These are phyloP conservation scores for Epichloe sylvatica DNA, from an alignment of 2,329 filamentous ascomycete species.

Conservation along the genomic window DNA sequence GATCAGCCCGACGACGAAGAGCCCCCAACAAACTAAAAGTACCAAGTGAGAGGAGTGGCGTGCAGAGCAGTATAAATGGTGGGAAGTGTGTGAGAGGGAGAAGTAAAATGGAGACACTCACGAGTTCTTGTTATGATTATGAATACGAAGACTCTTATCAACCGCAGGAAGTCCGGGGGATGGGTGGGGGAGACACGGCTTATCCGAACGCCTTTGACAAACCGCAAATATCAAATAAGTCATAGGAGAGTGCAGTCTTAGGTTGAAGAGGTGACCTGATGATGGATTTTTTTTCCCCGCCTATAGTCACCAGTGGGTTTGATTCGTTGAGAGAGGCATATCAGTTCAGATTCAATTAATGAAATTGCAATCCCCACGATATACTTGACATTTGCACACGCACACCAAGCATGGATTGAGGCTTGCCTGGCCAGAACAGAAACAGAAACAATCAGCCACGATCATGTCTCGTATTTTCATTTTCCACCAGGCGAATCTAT, in stretches of 20 bases:
- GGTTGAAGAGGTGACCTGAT: not conserved
- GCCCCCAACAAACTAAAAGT: slow-evolving; percentile 28
- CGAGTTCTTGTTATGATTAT: slow-evolving; percentile 3
- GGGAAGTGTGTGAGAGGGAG: not conserved
- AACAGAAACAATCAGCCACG: not conserved
- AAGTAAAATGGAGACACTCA: not conserved
- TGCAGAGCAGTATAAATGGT: not conserved
- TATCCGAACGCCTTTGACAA: not conserved
- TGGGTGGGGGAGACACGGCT: not conserved
- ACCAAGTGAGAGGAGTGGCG: not conserved
- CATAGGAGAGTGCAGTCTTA: not conserved
- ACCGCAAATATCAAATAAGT: not conserved
- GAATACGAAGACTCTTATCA: not conserved
- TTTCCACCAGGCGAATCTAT: not conserved
- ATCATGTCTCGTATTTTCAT: not conserved
- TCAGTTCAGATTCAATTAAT: not conserved
- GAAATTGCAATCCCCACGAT: not conserved
- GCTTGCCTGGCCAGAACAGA: not conserved
- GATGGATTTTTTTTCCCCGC: not conserved
- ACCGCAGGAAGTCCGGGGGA: not conserved
- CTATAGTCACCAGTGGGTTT: not conserved
- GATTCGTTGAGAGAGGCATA: not conserved
- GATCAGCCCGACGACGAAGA: slow-evolving; percentile 87
- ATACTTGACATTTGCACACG: too few species aligned
- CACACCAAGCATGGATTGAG: too few species aligned